These are phyloP conservation scores for Laguncularia racemosa DNA, from an alignment of 345 rosid species.

Conservation along the genomic window DNA sequence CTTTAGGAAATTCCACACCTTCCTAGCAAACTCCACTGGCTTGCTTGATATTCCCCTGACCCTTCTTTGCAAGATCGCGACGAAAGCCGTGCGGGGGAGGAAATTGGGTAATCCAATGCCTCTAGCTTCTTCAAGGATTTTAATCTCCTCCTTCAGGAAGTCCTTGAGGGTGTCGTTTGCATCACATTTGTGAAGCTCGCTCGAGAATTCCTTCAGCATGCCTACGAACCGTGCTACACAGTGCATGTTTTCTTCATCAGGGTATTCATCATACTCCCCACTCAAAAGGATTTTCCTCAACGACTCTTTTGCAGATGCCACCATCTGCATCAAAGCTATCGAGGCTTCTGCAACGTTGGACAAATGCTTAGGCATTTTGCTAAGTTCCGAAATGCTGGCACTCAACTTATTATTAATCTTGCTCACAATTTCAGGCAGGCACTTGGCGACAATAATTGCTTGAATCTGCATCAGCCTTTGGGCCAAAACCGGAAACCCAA, in stretches of 20 bases:
- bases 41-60: slow-evolving; percentile 10
- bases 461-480: slow-evolving; percentile 27
- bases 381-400: slow-evolving; percentile 3
- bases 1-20: slow-evolving; percentile 21
- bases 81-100: slow-evolving; percentile 23
- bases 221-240: slow-evolving; percentile 22
- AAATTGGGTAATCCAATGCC: slow-evolving; percentile 29
- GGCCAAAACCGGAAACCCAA: slow-evolving; percentile 31
- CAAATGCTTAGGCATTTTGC: slow-evolving; percentile 21
- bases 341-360: slow-evolving; percentile 28
- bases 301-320: slow-evolving; percentile 34
- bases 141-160: slow-evolving; percentile 21
- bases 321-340: slow-evolving; percentile 28
- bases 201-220: slow-evolving; percentile 11
- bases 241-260: slow-evolving; percentile 23
- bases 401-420: slow-evolving; percentile 26
- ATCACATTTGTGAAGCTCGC: slow-evolving; percentile 2
- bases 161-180: slow-evolving; percentile 2
- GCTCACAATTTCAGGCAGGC: slow-evolving; percentile 23
- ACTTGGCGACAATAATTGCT: slow-evolving; percentile 17
- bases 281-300: slow-evolving; percentile 27
- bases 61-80: slow-evolving; percentile 12
- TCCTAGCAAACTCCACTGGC: slow-evolving; percentile 8
- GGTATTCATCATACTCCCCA: slow-evolving; percentile 39
- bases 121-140: slow-evolving; percentile 20